phyloP scores from a whole-genome alignment of 2,329 filamentous ascomycete genomes.

The Pseudophaeomoniella oleicola region DNA sequence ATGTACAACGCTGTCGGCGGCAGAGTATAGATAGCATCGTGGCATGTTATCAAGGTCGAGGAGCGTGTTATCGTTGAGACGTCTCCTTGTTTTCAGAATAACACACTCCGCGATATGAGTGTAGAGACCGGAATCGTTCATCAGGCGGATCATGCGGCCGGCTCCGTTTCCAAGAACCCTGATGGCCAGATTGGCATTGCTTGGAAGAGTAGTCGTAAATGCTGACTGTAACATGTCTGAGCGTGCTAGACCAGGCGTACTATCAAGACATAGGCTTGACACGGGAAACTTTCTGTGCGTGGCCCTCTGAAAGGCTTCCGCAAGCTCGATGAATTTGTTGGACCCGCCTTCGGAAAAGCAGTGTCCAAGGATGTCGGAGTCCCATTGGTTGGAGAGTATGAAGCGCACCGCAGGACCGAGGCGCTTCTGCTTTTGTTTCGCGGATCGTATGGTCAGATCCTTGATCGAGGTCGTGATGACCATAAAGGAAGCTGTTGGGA shows the following conservation, averaged over 20 bases:
- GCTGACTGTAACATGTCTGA: not conserved
- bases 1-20: not conserved
- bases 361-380: not conserved
- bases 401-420: not conserved
- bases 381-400: not conserved
- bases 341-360: conserved; percentile 1
- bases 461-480: conserved; percentile 1
- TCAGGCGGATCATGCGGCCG: not conserved
- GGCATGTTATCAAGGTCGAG: not conserved
- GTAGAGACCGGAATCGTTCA: not conserved
- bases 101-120: not conserved
- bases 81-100: not conserved
- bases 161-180: not conserved
- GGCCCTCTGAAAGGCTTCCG: not conserved
- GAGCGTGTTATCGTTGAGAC: not conserved
- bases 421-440: not conserved
- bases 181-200: not conserved
- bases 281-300: not conserved
- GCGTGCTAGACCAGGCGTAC: not conserved
- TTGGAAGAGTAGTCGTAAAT: not conserved
- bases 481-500: not conserved
- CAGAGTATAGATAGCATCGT: conserved; percentile 1
- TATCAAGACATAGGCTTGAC: not conserved
- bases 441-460: not conserved
- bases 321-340: conserved; percentile 1